phyloP scores from a whole-genome alignment of 495 filamentous ascomycete species.

The Podospora bellae-mahoneyi region DNA sequence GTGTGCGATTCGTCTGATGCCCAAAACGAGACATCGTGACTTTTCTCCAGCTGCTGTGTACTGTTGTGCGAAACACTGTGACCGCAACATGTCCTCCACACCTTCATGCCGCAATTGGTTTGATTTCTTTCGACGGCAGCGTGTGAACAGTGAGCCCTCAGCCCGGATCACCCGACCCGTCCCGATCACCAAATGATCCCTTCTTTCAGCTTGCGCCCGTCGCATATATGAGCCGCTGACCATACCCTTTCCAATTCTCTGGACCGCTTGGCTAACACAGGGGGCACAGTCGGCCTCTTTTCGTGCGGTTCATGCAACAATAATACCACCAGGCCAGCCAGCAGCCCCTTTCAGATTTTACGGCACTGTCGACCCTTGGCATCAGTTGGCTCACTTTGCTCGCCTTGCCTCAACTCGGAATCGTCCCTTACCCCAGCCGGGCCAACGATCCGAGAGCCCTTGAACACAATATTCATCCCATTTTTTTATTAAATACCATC shows the following conservation, averaged over 20 bases:
- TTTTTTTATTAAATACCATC: neutral
- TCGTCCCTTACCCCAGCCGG: neutral
- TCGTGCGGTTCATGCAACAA: neutral
- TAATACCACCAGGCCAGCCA: neutral
- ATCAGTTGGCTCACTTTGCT: neutral
- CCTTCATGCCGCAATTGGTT: neutral
- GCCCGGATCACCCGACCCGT: neutral
- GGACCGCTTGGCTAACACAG: neutral
- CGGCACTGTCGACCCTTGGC: neutral
- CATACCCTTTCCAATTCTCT: neutral
- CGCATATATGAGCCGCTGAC: neutral
- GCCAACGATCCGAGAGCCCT: neutral
- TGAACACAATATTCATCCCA: neutral
- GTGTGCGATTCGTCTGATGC: neutral
- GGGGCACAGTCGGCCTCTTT: neutral
- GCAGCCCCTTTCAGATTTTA: neutral
- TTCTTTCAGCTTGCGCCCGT: neutral
- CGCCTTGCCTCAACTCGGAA: neutral
- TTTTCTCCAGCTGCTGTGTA: neutral
- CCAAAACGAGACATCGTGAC: neutral
- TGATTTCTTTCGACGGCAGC: neutral
- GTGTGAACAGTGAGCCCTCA: neutral
- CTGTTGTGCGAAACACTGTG: neutral
- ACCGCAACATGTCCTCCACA: neutral
- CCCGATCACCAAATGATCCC: neutral